Conservation (phyloP, 2,329 filamentous ascomycete species). For the Aspergillus pseudoviridinutans region DNA sequence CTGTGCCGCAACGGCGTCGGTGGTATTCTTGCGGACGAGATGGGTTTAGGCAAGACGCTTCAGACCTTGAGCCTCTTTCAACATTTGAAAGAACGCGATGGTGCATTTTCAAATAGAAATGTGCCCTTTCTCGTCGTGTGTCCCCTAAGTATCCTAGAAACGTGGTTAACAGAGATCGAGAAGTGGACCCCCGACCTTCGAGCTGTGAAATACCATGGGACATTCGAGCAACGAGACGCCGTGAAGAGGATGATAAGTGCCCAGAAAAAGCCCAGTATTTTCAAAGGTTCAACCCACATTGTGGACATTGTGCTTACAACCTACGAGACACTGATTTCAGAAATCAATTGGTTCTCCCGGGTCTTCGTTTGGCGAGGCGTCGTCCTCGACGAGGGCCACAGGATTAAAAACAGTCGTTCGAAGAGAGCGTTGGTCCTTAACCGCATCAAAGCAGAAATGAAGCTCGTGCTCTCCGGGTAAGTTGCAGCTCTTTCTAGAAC, state of each 20-base stretch:
- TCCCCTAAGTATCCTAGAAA: slow-evolving; percentile 48
- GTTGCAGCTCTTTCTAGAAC: background rate
- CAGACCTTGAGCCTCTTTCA: slow-evolving; percentile 42
- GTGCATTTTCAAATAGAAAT: background rate
- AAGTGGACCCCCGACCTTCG: slow-evolving; percentile 47
- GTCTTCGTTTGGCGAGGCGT: slow-evolving; percentile 51
- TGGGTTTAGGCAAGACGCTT: slow-evolving; percentile 31
- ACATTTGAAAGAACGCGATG: slow-evolving; percentile 41
- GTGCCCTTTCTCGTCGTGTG: slow-evolving; percentile 42
- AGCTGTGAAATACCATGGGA: slow-evolving; percentile 47
- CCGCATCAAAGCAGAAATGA: slow-evolving; percentile 45
- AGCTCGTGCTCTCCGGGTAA: slow-evolving; percentile 34
- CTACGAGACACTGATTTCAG: slow-evolving; percentile 46
- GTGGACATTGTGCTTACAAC: slow-evolving; percentile 45
- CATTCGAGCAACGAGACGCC: slow-evolving; percentile 36
- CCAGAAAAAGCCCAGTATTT: background rate
- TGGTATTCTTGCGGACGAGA: slow-evolving; percentile 27
- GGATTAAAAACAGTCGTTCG: slow-evolving; percentile 48
- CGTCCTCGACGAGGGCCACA: slow-evolving; percentile 53
- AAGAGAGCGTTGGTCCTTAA: slow-evolving; percentile 43
- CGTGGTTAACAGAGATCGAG: slow-evolving; percentile 46
- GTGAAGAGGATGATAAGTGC: slow-evolving; percentile 13
- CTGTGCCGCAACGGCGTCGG: slow-evolving; percentile 22
- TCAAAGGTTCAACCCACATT: slow-evolving; percentile 10
- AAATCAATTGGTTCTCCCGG: slow-evolving; percentile 48